A percentile compares a stretch with the other conserved stretches of the same genome.
Evolutionary conservation across 2,329 filamentous ascomycete genomes (phyloP).

Genomic region (Mollisia scopiformis): DNA sequence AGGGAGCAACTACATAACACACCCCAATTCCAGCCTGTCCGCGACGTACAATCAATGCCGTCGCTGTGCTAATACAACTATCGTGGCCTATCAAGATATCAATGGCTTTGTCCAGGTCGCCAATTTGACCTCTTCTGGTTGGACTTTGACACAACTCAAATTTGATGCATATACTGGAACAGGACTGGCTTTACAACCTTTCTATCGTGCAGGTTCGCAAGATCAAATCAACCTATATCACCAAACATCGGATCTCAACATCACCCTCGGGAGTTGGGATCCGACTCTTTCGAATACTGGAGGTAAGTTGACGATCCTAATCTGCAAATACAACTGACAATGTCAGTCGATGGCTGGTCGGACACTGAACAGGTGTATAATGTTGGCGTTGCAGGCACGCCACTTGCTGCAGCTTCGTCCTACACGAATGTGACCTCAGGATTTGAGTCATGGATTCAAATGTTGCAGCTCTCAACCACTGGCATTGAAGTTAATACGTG

Average conservation of each 20-base stretch:
- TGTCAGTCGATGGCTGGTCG: constrained; percentile 3
- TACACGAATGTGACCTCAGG: not conserved
- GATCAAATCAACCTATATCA: constrained; percentile 23
- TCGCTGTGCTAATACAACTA: constrained; percentile 16
- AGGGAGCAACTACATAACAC: constrained; percentile 6
- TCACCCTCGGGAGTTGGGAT: constrained; percentile 7
- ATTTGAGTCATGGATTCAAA: constrained; percentile 12
- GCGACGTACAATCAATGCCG: constrained; percentile 22
- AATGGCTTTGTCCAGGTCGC: constrained; percentile 18
- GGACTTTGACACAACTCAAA: constrained; percentile 16
- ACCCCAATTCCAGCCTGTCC: constrained; percentile 11
- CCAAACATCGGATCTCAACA: constrained; percentile 6
- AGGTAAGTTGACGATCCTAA: not conserved
- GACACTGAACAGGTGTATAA: constrained; percentile 2
- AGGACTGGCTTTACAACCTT: constrained; percentile 20
- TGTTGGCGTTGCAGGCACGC: constrained; percentile 2
- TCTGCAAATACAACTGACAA: not conserved
- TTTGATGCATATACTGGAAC: constrained; percentile 12
- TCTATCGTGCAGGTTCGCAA: not conserved
- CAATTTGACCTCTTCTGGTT: constrained; percentile 17
- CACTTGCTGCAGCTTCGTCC: constrained; percentile 12
- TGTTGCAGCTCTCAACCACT: constrained; percentile 5
- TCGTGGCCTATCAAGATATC: constrained; percentile 18
- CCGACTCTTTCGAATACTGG: not conserved
- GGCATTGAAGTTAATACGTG: constrained; percentile 15